Evolutionary conservation across 371 early-diverging fungal genomes (phyloP), one percentile per base, ranked within the genome.

Genomic region (Rozella allomycis): DNA sequence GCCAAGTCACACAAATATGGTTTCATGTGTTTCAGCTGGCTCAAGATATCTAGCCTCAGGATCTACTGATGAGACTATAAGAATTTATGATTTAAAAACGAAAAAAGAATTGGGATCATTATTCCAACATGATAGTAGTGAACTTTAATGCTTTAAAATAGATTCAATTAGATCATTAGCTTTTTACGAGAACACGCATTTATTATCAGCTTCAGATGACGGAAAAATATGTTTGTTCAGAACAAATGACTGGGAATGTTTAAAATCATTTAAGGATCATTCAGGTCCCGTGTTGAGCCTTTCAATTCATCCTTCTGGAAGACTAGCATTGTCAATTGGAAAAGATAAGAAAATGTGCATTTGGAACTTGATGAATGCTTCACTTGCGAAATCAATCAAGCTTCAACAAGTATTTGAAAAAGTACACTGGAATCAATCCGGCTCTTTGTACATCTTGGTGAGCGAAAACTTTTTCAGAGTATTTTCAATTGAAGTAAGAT

Each of bases 1-100:
- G 37, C 81, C 93, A 5, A 78, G 93, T 6, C 96, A 94, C 47
- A n/a, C n/a, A n/a, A n/a, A n/a, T n/a, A n/a, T n/a, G n/a, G 79
- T 78, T 20, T 74, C 80, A 11, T 76, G 73, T 46, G 84, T 94
- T 50, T 6, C 41, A 10, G 4, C 9, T 5, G 72, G 76, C 17
- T 67, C 70, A 11, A 59, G 74, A 31, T 73, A 58, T 39, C 57
- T 94, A 41, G 90, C 88, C 2, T 82, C 96, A 1, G 96, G 96
- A 10, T 79, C 86, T 44, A 74, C 84, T 4, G 96, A 94, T 49
- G 96, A 94, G 53, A 63, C 77, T 43, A 75, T 93, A 31, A 76
- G 71, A 54, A 41, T 94, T 21, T 91, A 82, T 45, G 82, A 90
- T 45, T 55, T 90, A 6, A 74, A 70, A 41, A 67, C 63, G 21